Base-by-base conservation (phyloP, 2,329 filamentous ascomycete genomes). In the Nemania sp. region DNA sequence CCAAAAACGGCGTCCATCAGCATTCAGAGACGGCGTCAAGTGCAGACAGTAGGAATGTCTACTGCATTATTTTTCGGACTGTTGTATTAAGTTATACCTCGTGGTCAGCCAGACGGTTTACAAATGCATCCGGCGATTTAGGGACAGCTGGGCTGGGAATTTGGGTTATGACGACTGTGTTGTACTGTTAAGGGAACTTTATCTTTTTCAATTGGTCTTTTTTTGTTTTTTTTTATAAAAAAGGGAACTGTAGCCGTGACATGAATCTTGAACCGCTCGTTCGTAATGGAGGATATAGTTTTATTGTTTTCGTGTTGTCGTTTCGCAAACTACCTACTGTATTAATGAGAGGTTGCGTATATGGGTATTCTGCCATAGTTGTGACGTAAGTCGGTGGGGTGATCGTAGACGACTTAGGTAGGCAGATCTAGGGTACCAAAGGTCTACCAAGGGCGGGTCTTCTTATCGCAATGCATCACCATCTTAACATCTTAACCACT, bases 51-150 rank as follows among this genome's bases (percentile, higher is more conserved):
- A 67, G 68, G 59, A 15, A 49, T 52, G n/a, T 61, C 56, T 63
- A 5, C 59, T 59, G 45, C 32, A 27, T 64, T 63, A 60, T 57
- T 61, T 62, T 66, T 58, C 32, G 56, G 56, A 20, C 35, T 64
- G 63, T 66, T 74, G 68, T 75, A 73, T 71, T n/a, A 70, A 73
- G 67, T 61, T 70, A 58, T 43, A 55, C 62, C 61, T 72, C 62
- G 66, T 64, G 59, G 66, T 27, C 27, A 52, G 43, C 63, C 59
- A 58, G 45, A 57, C 41, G 15, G 57, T 61, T 54, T 58, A 57
- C 65, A 57, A 68, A 55, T 68, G 65, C 62, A 63, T 64, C 59
- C 58, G 68, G 68, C 60, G 35, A 55, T 58, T 45, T 59, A 66
- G 60, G 47, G 53, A 63, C 27, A 61, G 62, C 59, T 62, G 68